Conservation (phyloP, 257 asterid genomes). For the Nicotiana otophora region DNA sequence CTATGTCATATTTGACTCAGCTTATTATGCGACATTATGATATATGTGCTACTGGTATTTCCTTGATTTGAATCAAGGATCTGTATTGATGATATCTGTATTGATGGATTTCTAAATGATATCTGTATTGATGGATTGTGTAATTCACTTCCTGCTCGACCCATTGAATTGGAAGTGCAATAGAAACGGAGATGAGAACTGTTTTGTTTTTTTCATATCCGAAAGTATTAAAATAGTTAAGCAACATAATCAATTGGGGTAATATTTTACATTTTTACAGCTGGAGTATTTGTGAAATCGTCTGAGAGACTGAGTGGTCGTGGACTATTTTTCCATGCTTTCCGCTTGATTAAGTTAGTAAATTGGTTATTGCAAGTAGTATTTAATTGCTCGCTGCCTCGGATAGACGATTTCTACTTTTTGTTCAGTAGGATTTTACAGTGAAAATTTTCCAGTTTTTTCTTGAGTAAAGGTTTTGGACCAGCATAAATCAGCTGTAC, state of each 20-base stretch:
- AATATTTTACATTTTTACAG: neutral
- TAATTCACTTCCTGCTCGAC: neutral
- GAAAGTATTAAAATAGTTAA: neutral
- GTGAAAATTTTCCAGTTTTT: neutral
- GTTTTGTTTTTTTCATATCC: neutral
- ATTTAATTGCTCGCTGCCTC: no score
- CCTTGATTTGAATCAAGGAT: neutral
- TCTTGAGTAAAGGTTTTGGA: neutral
- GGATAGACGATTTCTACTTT: neutral
- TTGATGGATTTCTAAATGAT: no score
- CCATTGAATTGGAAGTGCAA: neutral
- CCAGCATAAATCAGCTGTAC: neutral
- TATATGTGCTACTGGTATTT: neutral
- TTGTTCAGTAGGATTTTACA: neutral
- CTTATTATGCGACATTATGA: neutral
- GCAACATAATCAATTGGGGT: neutral
- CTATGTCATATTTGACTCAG: neutral
- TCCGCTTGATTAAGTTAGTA: neutral
- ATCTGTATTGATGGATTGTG: neutral
- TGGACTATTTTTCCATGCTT: neutral
- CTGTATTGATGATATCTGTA: neutral
- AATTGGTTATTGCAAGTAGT: neutral
- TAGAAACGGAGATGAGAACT: neutral
- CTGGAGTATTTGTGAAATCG: neutral
- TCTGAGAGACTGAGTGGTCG: neutral